These are phyloP conservation scores for Pyricularia pennisetigena DNA, from an alignment of 2,329 filamentous ascomycete genomes.

Conservation along the genomic window DNA sequence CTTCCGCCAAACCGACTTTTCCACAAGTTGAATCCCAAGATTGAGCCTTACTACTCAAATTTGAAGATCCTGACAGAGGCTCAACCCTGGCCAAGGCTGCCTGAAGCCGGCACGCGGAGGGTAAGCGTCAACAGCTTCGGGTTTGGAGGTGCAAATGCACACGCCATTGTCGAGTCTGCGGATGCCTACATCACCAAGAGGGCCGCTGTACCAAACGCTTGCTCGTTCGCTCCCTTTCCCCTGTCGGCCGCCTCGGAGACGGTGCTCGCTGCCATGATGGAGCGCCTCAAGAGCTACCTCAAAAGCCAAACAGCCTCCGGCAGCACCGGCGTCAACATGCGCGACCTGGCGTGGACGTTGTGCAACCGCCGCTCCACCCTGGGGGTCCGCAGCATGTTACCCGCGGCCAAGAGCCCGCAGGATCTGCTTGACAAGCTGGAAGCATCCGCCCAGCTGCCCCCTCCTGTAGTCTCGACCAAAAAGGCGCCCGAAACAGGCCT, in stretches of 20 bases:
- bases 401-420: background rate
- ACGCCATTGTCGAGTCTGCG: slow-evolving; percentile 13
- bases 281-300: background rate
- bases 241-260: background rate
- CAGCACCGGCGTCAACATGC: background rate
- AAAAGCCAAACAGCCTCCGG: background rate
- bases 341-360: background rate
- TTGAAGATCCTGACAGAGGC: slow-evolving; percentile 10
- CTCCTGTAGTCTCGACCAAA: slow-evolving; percentile 1
- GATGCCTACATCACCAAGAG: background rate
- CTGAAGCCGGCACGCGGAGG: background rate
- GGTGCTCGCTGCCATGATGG: background rate
- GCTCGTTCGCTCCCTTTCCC: background rate
- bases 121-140: slow-evolving; percentile 16
- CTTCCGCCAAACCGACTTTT: slow-evolving; percentile 18
- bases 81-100: background rate
- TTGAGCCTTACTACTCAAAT: slow-evolving; percentile 15
- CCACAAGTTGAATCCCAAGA: slow-evolving; percentile 16
- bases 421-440: background rate
- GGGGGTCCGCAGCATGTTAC: background rate
- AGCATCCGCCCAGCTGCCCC: background rate
- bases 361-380: background rate
- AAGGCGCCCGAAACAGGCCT: background rate
- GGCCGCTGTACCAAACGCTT: background rate
- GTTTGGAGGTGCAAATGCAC: slow-evolving; percentile 17